phyloP scores from a whole-genome alignment of 1,284 basidiomycete species.

The Ceratobasidium sp. region DNA sequence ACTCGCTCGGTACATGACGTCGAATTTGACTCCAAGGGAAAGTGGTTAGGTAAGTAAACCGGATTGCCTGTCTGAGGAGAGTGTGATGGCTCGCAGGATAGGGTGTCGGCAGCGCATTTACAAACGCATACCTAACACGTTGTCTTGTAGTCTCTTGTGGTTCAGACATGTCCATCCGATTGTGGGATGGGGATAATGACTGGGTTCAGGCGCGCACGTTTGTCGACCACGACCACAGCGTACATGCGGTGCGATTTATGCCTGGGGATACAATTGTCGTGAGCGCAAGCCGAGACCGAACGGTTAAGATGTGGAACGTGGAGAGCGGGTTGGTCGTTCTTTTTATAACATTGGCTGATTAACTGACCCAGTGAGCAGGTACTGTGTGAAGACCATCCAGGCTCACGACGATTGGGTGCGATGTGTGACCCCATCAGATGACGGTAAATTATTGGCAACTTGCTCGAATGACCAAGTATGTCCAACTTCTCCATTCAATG shows the following conservation, averaged over 20 bases:
- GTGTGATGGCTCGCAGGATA: background rate
- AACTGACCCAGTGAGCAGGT: slow-evolving; percentile 56
- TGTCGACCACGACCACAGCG: slow-evolving; percentile 91
- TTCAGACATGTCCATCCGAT: slow-evolving; percentile 89
- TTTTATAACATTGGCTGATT: background rate
- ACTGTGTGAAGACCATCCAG: slow-evolving; percentile 71
- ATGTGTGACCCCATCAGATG: slow-evolving; percentile 76
- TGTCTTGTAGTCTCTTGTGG: slow-evolving; percentile 82
- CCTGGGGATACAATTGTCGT: slow-evolving; percentile 87
- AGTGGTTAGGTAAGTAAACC: slow-evolving; percentile 73
- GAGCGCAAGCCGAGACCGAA: slow-evolving; percentile 88
- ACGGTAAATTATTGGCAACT: slow-evolving; percentile 81
- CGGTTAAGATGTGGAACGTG: slow-evolving; percentile 89
- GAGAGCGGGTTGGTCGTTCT: slow-evolving; percentile 75
- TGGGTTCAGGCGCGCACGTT: slow-evolving; percentile 91
- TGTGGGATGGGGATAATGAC: slow-evolving; percentile 91
- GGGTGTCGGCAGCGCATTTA: background rate
- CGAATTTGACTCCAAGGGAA: slow-evolving; percentile 89
- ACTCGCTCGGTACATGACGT: slow-evolving; percentile 90
- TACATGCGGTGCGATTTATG: slow-evolving; percentile 86
- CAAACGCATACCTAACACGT: slow-evolving; percentile 33
- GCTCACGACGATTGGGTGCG: slow-evolving; percentile 82
- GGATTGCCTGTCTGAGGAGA: too few relatives aligned
- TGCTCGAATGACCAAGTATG: slow-evolving; percentile 88
- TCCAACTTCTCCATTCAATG: slow-evolving; percentile 32